These are phyloP conservation scores for Comarum palustre DNA, from an alignment of 306 rosid genomes.

Conservation along the genomic window DNA sequence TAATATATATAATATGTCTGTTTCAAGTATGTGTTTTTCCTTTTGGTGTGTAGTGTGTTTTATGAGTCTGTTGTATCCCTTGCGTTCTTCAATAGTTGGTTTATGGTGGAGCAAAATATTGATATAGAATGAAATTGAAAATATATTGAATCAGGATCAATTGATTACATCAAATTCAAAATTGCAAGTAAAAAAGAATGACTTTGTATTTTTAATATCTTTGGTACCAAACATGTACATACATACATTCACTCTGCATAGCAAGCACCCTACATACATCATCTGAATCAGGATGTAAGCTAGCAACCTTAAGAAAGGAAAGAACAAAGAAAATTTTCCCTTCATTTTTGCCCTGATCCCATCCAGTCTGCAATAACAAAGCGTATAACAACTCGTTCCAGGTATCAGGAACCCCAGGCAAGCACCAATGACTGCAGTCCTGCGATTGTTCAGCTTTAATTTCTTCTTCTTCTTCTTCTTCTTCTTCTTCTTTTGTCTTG, in stretches of 20 bases:
- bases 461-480: constrained; percentile 32
- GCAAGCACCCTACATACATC: neutral
- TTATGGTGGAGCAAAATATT: neutral
- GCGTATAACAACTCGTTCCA: constrained; percentile 59
- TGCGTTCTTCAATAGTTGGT: neutral
- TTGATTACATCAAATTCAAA: neutral
- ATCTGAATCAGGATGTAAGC: constrained; percentile 16
- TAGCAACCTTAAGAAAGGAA: neutral
- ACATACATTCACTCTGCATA: neutral
- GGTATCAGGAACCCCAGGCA: constrained; percentile 68
- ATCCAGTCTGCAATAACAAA: constrained; percentile 34
- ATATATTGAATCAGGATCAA: neutral
- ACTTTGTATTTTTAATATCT: neutral
- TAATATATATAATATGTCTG: neutral
- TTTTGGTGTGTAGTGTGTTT: neutral
- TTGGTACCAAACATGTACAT: constrained; percentile 5
- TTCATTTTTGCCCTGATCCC: constrained; percentile 21
- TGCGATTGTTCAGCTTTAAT: constrained; percentile 38
- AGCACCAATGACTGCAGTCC: constrained; percentile 71
- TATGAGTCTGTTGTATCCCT: neutral
- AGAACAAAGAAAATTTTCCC: neutral
- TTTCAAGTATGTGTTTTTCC: neutral
- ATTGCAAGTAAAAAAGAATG: neutral
- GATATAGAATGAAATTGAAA: neutral
- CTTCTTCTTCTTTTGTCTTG: constrained; percentile 36